Conservation (phyloP, 495 filamentous ascomycete species). For the Parachaetomium inaequale region DNA sequence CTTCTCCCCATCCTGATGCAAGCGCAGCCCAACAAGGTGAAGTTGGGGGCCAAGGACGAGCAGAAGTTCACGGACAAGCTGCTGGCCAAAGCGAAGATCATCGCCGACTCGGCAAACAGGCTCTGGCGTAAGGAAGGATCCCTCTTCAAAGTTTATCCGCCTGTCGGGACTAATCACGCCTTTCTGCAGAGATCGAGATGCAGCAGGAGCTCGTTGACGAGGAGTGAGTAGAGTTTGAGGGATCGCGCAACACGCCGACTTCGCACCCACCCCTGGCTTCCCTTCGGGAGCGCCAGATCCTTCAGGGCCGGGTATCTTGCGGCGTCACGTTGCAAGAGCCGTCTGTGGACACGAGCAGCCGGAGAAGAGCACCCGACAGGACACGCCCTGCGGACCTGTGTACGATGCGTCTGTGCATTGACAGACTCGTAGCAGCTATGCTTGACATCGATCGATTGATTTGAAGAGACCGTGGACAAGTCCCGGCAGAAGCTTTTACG, state of each 20-base stretch:
- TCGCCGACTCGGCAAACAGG: constrained; percentile 65
- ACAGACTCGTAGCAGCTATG: background rate
- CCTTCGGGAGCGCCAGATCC: background rate
- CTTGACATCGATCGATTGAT: background rate
- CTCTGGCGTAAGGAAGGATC: constrained; percentile 63
- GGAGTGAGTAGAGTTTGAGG: constrained; percentile 25
- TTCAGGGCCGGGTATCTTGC: background rate
- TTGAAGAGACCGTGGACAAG: background rate
- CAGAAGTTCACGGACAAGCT: constrained; percentile 62
- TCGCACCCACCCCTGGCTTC: background rate
- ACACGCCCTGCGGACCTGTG: background rate
- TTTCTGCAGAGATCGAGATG: constrained; percentile 45
- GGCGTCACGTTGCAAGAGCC: background rate
- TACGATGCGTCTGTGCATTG: background rate
- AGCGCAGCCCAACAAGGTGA: constrained; percentile 62
- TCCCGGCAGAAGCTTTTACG: background rate
- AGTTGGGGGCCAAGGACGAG: constrained; percentile 57
- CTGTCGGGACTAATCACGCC: background rate
- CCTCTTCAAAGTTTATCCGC: background rate
- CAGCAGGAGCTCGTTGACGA: constrained; percentile 44
- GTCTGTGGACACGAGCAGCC: background rate
- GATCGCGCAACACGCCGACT: background rate
- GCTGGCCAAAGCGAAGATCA: constrained; percentile 62
- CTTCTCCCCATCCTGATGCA: constrained; percentile 67
- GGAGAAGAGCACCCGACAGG: background rate